Evolutionary conservation across 192 early-diverging fungal genomes (phyloP).

Genomic region (Chytriomyces confervae): DNA sequence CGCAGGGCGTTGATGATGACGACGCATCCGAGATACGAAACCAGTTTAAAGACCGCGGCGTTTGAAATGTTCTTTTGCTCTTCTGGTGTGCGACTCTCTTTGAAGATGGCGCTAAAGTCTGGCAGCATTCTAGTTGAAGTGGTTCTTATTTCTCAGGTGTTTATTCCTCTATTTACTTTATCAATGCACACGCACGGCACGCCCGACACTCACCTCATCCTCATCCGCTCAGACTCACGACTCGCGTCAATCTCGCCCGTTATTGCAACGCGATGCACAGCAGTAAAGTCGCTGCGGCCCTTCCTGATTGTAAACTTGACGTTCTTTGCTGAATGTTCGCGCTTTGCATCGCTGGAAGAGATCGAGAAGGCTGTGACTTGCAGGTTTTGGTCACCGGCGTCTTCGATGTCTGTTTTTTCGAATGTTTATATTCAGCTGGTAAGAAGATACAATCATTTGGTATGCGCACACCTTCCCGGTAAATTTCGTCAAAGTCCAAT

Average conservation of each 20-base stretch:
- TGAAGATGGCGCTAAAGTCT: slow-evolving; percentile 32
- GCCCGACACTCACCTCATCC: no score
- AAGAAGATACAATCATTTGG: neutral
- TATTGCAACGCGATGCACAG: slow-evolving; percentile 26
- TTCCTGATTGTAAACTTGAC: slow-evolving; percentile 19
- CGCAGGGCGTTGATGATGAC: slow-evolving; percentile 26
- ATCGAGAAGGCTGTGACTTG: slow-evolving; percentile 30
- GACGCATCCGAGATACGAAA: slow-evolving; percentile 24
- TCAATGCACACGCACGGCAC: neutral
- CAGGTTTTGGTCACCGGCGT: slow-evolving; percentile 24
- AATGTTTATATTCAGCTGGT: neutral
- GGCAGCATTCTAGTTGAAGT: slow-evolving; percentile 11
- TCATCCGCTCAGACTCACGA: neutral
- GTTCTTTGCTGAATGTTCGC: slow-evolving; percentile 2
- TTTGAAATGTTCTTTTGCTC: slow-evolving; percentile 30
- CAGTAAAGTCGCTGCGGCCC: slow-evolving; percentile 23
- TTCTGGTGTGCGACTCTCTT: slow-evolving; percentile 26
- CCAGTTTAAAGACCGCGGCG: slow-evolving; percentile 36
- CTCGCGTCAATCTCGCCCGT: slow-evolving; percentile 13
- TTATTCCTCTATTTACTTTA: slow-evolving; percentile 16
- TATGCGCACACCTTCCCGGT: slow-evolving; percentile 21
- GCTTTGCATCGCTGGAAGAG: slow-evolving; percentile 8
- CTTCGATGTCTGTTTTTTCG: slow-evolving; percentile 28
- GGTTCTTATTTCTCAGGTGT: neutral
- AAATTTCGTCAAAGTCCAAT: slow-evolving; percentile 32